Percentiles rank a stretch among this genome's conserved stretches.
Conservation (phyloP, 1,284 basidiomycete species). For the Cutaneotrichosporon cutaneum region DNA sequence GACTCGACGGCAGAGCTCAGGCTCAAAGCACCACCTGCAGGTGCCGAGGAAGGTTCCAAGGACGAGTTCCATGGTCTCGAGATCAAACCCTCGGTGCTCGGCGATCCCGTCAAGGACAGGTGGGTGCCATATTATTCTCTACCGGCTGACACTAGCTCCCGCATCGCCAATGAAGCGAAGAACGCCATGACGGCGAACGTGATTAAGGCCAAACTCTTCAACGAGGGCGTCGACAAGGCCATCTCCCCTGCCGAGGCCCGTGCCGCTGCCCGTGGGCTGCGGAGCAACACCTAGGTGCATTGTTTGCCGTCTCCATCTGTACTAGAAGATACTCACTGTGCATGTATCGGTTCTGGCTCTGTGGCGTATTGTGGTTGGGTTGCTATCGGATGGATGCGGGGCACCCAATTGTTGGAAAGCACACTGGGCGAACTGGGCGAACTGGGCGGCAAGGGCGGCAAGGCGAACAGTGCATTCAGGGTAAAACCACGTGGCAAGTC, state of each 20-base stretch:
- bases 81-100: slow-evolving; percentile 58
- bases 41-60: slow-evolving; percentile 53
- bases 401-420: background rate
- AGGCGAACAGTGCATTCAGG: background rate
- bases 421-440: background rate
- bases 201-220: slow-evolving; percentile 66
- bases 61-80: slow-evolving; percentile 37
- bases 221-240: slow-evolving; percentile 32
- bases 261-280: slow-evolving; percentile 9
- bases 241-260: slow-evolving; percentile 26
- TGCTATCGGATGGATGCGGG: background rate
- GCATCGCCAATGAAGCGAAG: slow-evolving; percentile 81
- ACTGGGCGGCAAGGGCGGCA: background rate
- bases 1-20: slow-evolving; percentile 28
- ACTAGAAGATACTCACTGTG: background rate
- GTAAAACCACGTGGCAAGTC: background rate
- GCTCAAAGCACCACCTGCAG: slow-evolving; percentile 43
- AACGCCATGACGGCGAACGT: slow-evolving; percentile 87
- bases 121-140: slow-evolving; percentile 37
- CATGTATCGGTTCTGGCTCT: background rate
- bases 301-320: background rate
- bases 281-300: background rate
- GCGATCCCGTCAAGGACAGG: slow-evolving; percentile 82
- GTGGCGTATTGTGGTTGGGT: too few relatives aligned
- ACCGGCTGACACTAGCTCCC: slow-evolving; percentile 60